These are phyloP conservation scores for Trichoderma simmonsii DNA, from an alignment of 2,329 filamentous ascomycete species.

Conservation along the genomic window DNA sequence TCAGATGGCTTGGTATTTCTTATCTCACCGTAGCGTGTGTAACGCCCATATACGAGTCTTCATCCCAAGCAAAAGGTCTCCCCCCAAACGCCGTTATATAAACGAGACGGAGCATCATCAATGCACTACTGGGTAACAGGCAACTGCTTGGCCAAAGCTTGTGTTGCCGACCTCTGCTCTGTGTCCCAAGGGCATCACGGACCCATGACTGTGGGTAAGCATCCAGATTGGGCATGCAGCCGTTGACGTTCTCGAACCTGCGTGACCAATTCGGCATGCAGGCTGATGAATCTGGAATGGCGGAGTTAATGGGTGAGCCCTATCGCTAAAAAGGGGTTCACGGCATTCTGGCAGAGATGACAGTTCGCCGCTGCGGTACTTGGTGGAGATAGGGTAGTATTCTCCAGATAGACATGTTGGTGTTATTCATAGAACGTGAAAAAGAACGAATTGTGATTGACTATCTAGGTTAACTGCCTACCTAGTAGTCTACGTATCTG, in stretches of 20 bases:
- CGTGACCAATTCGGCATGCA: background rate
- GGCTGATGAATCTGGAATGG: background rate
- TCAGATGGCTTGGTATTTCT: background rate
- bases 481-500: too few species aligned
- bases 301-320: background rate
- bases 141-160: background rate
- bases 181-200: background rate
- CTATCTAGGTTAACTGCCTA: too few species aligned
- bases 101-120: background rate
- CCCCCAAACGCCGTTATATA: background rate
- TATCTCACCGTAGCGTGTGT: background rate
- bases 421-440: too few species aligned
- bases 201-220: background rate
- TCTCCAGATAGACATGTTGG: background rate
- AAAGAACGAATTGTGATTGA: too few species aligned
- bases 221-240: background rate
- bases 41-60: background rate
- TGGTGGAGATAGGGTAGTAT: background rate
- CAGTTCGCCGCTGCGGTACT: background rate
- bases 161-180: background rate
- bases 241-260: background rate
- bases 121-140: background rate
- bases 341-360: background rate
- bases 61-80: background rate
- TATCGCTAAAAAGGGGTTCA: background rate